These are phyloP conservation scores for Lolium multiflorum DNA, from an alignment of 176 grass and related monocot genomes.

Conservation along the genomic window DNA sequence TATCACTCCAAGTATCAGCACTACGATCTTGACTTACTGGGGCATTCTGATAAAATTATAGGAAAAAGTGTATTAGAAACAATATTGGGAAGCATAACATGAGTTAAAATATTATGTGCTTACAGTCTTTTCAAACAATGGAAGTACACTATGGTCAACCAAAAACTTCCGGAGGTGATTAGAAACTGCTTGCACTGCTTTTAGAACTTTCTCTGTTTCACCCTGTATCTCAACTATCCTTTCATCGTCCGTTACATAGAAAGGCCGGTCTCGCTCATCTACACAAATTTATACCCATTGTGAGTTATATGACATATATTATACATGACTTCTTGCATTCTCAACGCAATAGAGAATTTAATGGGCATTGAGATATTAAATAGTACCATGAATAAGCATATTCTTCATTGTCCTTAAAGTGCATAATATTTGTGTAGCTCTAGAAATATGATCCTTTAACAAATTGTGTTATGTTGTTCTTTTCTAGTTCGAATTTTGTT, in stretches of 20 bases:
- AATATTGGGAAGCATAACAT: constrained; percentile 21
- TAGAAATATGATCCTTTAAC: not conserved
- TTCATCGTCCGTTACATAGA: constrained; percentile 84
- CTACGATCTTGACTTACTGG: constrained; percentile 56
- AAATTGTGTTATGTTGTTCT: constrained; percentile 1
- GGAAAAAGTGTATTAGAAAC: constrained; percentile 2
- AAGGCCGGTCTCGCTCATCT: constrained; percentile 73
- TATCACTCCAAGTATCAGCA: constrained; percentile 62
- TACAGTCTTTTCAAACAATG: constrained; percentile 95
- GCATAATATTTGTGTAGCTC: not conserved
- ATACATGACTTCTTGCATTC: not conserved
- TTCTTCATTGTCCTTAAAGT: not conserved
- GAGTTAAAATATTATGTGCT: constrained; percentile 44
- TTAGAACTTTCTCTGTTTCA: constrained; percentile 85
- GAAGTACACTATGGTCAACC: constrained; percentile 95
- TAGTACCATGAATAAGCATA: constrained; percentile 12
- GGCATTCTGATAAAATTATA: constrained; percentile 51
- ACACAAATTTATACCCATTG: constrained; percentile 45
- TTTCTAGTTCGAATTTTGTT: constrained; percentile 1
- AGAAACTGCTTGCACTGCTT: constrained; percentile 82
- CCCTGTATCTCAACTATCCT: constrained; percentile 99
- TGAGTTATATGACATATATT: constrained; percentile 34
- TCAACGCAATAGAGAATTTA: not conserved
- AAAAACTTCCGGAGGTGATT: constrained; percentile 96
- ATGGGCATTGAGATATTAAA: not conserved